These are phyloP conservation scores for Monosporascus sp. DNA, from an alignment of 2,329 filamentous ascomycete genomes.

Conservation along the genomic window DNA sequence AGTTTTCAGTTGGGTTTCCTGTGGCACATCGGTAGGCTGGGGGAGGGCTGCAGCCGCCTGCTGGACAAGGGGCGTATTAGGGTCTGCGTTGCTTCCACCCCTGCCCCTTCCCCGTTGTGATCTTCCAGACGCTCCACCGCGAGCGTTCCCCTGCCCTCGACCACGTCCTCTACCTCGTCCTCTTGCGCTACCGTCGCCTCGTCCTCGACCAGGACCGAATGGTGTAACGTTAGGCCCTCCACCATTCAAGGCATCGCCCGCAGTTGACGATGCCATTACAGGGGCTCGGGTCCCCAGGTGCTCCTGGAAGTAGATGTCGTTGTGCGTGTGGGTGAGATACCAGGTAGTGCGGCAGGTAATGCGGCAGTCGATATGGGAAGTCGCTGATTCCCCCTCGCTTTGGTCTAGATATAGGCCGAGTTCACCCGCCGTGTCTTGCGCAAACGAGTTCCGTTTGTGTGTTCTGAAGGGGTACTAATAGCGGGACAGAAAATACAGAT, in stretches of 20 bases:
- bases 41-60: slow-evolving; percentile 1
- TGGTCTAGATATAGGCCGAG: too few species aligned
- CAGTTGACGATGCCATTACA: slow-evolving; percentile 2
- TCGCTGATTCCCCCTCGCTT: too few species aligned
- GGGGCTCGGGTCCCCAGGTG: neutral
- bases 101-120: slow-evolving; percentile 25
- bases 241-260: neutral
- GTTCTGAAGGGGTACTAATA: too few species aligned
- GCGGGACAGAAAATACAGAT: too few species aligned
- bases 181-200: slow-evolving; percentile 28
- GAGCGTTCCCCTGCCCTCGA: slow-evolving; percentile 15
- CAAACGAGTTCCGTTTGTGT: too few species aligned
- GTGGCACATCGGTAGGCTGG: slow-evolving; percentile 1
- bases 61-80: neutral
- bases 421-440: too few species aligned
- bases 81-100: slow-evolving; percentile 24
- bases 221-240: slow-evolving; percentile 3
- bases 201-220: slow-evolving; percentile 18
- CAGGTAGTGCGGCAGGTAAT: too few species aligned
- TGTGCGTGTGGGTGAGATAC: too few species aligned
- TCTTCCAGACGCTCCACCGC: slow-evolving; percentile 34
- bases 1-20: slow-evolving; percentile 6
- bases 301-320: neutral
- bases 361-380: too few species aligned
- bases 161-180: slow-evolving; percentile 39